These are phyloP conservation scores for Lichtheimia corymbifera DNA, from an alignment of 371 early-diverging fungal species.

Conservation along the genomic window DNA sequence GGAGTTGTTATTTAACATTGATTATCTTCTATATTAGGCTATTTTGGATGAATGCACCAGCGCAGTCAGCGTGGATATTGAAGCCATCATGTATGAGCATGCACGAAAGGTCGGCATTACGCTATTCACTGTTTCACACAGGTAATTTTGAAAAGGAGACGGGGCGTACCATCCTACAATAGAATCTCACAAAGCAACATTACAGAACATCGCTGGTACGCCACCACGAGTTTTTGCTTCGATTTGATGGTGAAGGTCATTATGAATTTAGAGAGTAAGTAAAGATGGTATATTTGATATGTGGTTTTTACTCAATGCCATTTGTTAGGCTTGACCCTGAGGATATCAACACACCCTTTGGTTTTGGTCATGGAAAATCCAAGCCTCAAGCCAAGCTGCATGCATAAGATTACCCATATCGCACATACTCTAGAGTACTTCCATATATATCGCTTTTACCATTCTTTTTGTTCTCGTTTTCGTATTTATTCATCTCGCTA, in stretches of 20 bases:
- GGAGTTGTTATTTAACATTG: neutral
- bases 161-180: too few species aligned
- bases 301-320: neutral
- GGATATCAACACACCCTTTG: conserved; percentile 53
- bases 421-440: neutral
- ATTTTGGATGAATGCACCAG: conserved; percentile 89
- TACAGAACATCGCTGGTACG: conserved; percentile 55
- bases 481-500: too few species aligned
- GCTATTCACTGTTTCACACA: conserved; percentile 83
- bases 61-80: conserved; percentile 84
- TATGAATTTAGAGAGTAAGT: conserved; percentile 72
- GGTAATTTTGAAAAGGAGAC: conserved; percentile 34
- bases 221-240: conserved; percentile 78
- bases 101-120: conserved; percentile 82
- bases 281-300: neutral
- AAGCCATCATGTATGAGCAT: conserved; percentile 82
- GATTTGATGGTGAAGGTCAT: conserved; percentile 84
- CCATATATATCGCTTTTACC: neutral
- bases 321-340: conserved; percentile 54
- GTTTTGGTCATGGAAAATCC: conserved; percentile 61
- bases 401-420: conserved; percentile 5
- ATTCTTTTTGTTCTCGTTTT: neutral
- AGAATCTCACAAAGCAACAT: neutral
- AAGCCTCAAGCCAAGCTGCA: conserved; percentile 37
- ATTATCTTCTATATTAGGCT: conserved; percentile 39